Conservation (phyloP, 2,329 filamentous ascomycete genomes). For the Penicillium sp. region DNA sequence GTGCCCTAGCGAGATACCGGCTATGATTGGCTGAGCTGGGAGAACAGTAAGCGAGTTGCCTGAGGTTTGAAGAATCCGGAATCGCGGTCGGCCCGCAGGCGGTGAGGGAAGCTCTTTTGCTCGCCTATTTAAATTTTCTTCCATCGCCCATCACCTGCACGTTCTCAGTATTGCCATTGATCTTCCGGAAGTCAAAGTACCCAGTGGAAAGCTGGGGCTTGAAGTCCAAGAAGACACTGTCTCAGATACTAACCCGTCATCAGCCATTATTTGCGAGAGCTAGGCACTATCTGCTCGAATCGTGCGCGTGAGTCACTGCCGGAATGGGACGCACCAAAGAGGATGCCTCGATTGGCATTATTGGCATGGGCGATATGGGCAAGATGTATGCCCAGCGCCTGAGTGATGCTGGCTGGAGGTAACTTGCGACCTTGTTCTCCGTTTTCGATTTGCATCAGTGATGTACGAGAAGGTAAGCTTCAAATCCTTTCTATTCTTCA, state of each 20-base stretch:
- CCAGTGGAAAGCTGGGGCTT: slow-evolving; percentile 2
- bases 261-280: background rate
- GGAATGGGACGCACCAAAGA: slow-evolving; percentile 52
- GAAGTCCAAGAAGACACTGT: background rate
- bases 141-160: background rate
- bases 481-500: slow-evolving; percentile 2
- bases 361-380: slow-evolving; percentile 99
- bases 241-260: background rate
- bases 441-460: background rate
- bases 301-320: slow-evolving; percentile 8
- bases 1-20: slow-evolving; percentile 35
- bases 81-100: slow-evolving; percentile 30
- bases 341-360: slow-evolving; percentile 81
- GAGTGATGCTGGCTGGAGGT: slow-evolving; percentile 95
- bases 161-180: slow-evolving; percentile 12
- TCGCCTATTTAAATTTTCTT: slow-evolving; percentile 30
- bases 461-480: slow-evolving; percentile 17
- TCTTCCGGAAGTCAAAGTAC: slow-evolving; percentile 11
- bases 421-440: slow-evolving; percentile 42
- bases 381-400: slow-evolving; percentile 94
- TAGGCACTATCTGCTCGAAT: background rate
- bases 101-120: slow-evolving; percentile 21
- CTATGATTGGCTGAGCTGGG: slow-evolving; percentile 30
- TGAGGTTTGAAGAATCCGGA: slow-evolving; percentile 10
- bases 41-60: slow-evolving; percentile 30